A percentile compares a stretch with the other conserved stretches of the same genome.
Conservation (phyloP, 192 early-diverging fungal genomes). For the Backusella luteola region DNA sequence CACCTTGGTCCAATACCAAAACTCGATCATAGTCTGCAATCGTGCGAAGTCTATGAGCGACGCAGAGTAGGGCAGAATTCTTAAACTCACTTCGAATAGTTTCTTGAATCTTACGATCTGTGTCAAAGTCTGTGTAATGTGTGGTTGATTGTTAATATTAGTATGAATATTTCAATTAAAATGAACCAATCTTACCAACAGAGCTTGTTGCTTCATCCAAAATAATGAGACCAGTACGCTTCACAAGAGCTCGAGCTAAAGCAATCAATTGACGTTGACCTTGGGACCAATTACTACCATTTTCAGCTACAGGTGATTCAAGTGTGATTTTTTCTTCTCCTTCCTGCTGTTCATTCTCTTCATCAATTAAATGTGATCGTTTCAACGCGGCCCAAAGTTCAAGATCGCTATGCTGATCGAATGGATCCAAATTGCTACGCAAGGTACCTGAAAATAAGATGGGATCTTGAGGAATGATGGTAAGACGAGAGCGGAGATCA, state of each 20-base stretch:
- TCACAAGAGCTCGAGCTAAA: conserved; percentile 73
- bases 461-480: conserved; percentile 80
- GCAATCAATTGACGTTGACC: conserved; percentile 79
- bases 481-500: conserved; percentile 62
- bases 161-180: neutral
- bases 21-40: conserved; percentile 85
- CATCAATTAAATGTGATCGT: conserved; percentile 63
- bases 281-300: conserved; percentile 71
- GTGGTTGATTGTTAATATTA: neutral
- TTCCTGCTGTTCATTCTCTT: conserved; percentile 15
- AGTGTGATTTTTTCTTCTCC: conserved; percentile 39
- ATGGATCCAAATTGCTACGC: conserved; percentile 81
- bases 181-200: conserved; percentile 46
- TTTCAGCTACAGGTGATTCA: conserved; percentile 77
- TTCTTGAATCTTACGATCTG: conserved; percentile 81
- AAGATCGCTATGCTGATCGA: conserved; percentile 62
- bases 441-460: conserved; percentile 67
- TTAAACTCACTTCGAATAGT: conserved; percentile 75
- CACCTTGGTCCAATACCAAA: conserved; percentile 76
- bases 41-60: conserved; percentile 87
- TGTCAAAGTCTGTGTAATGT: conserved; percentile 56
- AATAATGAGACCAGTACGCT: conserved; percentile 64
- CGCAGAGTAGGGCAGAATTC: conserved; percentile 75
- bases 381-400: conserved; percentile 75
- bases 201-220: conserved; percentile 89